These are phyloP conservation scores for Pisolithus sp. DNA, from an alignment of 768 basidiomycete genomes.

Conservation along the genomic window DNA sequence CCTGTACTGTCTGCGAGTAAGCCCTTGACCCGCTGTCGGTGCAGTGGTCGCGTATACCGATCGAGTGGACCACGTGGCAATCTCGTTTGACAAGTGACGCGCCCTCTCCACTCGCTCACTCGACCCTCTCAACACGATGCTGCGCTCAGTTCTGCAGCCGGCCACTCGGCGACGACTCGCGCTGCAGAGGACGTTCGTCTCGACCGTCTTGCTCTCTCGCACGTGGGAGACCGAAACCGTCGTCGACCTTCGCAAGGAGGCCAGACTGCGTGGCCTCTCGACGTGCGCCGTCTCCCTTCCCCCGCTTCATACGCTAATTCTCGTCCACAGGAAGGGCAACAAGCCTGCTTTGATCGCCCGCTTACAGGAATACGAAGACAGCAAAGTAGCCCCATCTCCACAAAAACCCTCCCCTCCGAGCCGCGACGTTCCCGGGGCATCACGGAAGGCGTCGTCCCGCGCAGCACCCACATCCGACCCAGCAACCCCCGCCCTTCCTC, in stretches of 20 bases:
- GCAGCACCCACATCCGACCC: slow-evolving; percentile 12
- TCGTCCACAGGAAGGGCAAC: slow-evolving; percentile 43
- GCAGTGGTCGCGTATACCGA: too few species aligned
- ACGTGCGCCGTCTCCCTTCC: slow-evolving; percentile 36
- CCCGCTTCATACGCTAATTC: too few species aligned
- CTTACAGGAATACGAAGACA: slow-evolving; percentile 45
- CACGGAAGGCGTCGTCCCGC: slow-evolving; percentile 21
- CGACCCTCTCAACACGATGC: slow-evolving; percentile 6
- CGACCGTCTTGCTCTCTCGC: slow-evolving; percentile 50
- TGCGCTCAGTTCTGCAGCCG: slow-evolving; percentile 17
- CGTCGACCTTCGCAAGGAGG: slow-evolving; percentile 45
- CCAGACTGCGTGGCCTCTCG: slow-evolving; percentile 49
- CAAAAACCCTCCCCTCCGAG: slow-evolving; percentile 9
- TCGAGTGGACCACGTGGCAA: too few species aligned
- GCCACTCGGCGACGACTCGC: background rate
- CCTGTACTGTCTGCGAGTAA: too few species aligned
- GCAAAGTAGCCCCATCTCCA: slow-evolving; percentile 24
- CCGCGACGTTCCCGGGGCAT: slow-evolving; percentile 15
- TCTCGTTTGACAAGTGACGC: too few species aligned
- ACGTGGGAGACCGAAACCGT: slow-evolving; percentile 50
- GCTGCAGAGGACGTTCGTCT: slow-evolving; percentile 36
- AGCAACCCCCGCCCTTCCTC: too few species aligned
- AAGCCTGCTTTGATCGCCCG: slow-evolving; percentile 53
- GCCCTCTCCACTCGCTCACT: too few species aligned
- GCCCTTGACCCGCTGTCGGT: too few species aligned